These are phyloP conservation scores for Chloris gayana DNA, from an alignment of 176 grass and related monocot species.

Conservation along the genomic window DNA sequence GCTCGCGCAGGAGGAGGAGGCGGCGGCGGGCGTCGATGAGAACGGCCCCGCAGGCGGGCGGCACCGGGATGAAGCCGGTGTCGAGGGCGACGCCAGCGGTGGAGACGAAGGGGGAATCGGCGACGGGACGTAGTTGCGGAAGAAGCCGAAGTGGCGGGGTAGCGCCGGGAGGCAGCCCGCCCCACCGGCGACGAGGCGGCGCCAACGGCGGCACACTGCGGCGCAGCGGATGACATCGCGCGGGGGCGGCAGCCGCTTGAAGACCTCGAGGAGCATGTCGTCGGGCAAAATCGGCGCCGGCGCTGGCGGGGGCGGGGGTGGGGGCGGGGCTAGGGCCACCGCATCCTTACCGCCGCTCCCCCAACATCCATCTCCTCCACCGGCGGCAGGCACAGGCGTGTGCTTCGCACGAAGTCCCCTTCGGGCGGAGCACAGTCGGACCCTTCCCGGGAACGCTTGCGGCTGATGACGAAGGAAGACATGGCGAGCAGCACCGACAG, in stretches of 20 bases:
- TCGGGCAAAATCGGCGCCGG: constrained; percentile 21
- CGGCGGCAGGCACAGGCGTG: background rate
- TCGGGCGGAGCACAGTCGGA: too few species aligned
- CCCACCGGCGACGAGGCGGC: background rate
- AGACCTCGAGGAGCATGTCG: constrained; percentile 50
- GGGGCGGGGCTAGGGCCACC: too few species aligned
- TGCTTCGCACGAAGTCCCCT: background rate
- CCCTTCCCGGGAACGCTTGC: background rate
- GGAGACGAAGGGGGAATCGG: constrained; percentile 46
- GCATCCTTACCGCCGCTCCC: background rate
- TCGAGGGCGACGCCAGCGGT: constrained; percentile 11
- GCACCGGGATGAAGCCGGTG: constrained; percentile 1
- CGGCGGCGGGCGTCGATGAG: constrained; percentile 25
- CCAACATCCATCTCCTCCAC: background rate
- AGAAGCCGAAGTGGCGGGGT: constrained; percentile 39
- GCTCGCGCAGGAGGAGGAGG: constrained; percentile 48
- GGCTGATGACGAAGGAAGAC: background rate
- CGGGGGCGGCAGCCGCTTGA: constrained; percentile 23
- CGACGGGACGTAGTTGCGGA: constrained; percentile 38
- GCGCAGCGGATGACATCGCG: constrained; percentile 33
- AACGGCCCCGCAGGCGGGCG: constrained; percentile 25
- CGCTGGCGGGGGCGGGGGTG: too few species aligned
- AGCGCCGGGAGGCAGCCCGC: constrained; percentile 27
- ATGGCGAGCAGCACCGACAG: background rate
- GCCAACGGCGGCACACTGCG: constrained; percentile 48